A percentile compares a stretch with the other conserved stretches of the same genome.
phyloP scores from a whole-genome alignment of 768 basidiomycete species.

The Pulveroboletus sp. region DNA sequence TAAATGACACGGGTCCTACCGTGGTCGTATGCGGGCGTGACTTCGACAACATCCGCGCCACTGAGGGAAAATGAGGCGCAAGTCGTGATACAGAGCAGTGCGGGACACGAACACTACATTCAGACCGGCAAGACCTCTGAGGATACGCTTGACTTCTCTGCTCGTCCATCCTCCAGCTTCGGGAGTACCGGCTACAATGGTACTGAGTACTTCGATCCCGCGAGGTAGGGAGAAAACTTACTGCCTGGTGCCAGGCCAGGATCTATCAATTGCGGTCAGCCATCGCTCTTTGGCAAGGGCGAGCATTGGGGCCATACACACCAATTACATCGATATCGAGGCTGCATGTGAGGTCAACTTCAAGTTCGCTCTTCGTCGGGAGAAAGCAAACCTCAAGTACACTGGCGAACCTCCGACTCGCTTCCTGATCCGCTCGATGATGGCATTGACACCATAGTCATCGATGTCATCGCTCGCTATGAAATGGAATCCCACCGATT shows the following conservation, averaged over 20 bases:
- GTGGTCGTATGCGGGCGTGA: constrained; percentile 27
- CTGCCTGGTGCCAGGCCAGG: constrained; percentile 78
- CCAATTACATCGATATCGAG: constrained; percentile 83
- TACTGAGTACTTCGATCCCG: not conserved
- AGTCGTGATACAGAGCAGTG: not conserved
- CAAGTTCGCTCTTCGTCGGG: not conserved
- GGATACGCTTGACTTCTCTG: constrained; percentile 74
- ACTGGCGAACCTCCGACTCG: constrained; percentile 74
- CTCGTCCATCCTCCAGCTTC: constrained; percentile 85
- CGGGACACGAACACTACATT: constrained; percentile 60
- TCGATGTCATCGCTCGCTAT: constrained; percentile 83
- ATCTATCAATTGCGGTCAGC: constrained; percentile 39
- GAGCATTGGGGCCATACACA: constrained; percentile 18
- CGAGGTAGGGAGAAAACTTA: constrained; percentile 33
- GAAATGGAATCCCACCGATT: constrained; percentile 70
- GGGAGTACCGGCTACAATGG: constrained; percentile 66
- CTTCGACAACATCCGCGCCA: constrained; percentile 25
- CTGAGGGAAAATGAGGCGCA: constrained; percentile 3
- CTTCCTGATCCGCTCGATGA: constrained; percentile 64
- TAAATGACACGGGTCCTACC: constrained; percentile 9
- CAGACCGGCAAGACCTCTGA: constrained; percentile 73
- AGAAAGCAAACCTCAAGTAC: constrained; percentile 54
- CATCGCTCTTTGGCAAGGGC: not conserved
- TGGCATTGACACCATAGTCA: constrained; percentile 65
- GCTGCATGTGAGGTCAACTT: constrained; percentile 31